Evolutionary conservation across 1,284 basidiomycete genomes (phyloP).

Genomic region (Schizopora paradoxa): DNA sequence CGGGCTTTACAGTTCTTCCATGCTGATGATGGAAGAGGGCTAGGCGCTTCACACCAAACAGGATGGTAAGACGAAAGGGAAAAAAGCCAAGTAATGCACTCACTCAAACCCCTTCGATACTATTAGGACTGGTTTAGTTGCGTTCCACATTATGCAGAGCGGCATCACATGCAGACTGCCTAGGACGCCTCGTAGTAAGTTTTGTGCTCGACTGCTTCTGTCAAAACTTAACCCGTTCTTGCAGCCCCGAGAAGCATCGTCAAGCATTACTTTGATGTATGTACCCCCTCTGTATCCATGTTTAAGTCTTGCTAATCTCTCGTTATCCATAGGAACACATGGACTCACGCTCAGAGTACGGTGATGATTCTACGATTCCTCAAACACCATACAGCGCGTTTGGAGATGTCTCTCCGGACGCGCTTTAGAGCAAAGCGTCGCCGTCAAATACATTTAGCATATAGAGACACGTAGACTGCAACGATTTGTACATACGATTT

Average conservation of each 20-base stretch:
- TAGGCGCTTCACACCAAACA: conserved; percentile 96
- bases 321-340: conserved; percentile 56
- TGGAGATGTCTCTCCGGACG: conserved; percentile 75
- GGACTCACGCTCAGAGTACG: conserved; percentile 64
- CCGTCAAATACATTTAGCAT: no score
- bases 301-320: neutral
- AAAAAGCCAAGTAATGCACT: no score
- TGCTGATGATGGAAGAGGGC: conserved; percentile 84
- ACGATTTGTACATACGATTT: no score
- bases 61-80: conserved; percentile 85
- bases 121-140: conserved; percentile 81
- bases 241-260: conserved; percentile 83
- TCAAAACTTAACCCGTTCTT: conserved; percentile 25
- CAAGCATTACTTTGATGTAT: conserved; percentile 89
- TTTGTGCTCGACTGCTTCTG: conserved; percentile 8
- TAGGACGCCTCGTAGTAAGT: conserved; percentile 81
- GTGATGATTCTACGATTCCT: conserved; percentile 57
- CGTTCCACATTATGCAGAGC: conserved; percentile 86
- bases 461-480: no score
- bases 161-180: conserved; percentile 81
- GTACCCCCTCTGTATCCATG: conserved; percentile 24
- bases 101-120: conserved; percentile 6
- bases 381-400: conserved; percentile 61
- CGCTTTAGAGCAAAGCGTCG: no score
- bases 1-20: conserved; percentile 76